Evolutionary conservation across 306 rosid species (phyloP), one percentile per base, ranked within the genome.

Genomic region (Corylus heterophylla): DNA sequence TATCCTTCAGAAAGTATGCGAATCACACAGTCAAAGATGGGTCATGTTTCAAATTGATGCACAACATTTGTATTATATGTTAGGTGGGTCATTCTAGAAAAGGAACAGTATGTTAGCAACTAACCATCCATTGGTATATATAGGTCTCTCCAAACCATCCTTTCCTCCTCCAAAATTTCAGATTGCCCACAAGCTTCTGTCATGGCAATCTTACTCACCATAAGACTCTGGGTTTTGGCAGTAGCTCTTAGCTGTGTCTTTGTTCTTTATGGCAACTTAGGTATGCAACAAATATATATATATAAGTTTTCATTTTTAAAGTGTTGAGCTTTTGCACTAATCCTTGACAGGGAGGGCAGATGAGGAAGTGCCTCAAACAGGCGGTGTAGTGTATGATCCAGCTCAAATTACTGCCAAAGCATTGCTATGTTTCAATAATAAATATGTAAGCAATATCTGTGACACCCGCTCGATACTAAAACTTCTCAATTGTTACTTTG

Each of bases 401-500:
- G 13, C 92, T 80, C 87, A 88, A 83, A 82, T 95, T 52, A 81
- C 89, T 45, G 77, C 94, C 83, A 89, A 85, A 66, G 98, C 98
- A 25, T 84, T 95, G 84, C 90, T 87, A 0, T 92, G 98, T 80
- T 95, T 95, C 89, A 86, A 89, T 74, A 88, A 92, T 69, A 90
- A 87, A 87, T 76, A 91, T 81, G 98, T 95, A 80, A 81, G 90
- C 29, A 47, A 4, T 25, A 25, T 54, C 16, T n/a, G 22, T 18
- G 8, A 54, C 61, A 7, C 22, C 25, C 22, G 18, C 22, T 2
- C 25, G 2, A 4, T 16, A 1, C 52, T 54, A 18, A 54, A 18
- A n/a, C 13, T 54, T 54, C 61, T 54, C 25, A 54, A 16, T 8
- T 16, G n/a, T 12, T 62, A 29, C 16, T 62, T 29, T 27, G 27